phyloP scores from a whole-genome alignment of 441 rosid genomes.

The Adansonia gregorii region DNA sequence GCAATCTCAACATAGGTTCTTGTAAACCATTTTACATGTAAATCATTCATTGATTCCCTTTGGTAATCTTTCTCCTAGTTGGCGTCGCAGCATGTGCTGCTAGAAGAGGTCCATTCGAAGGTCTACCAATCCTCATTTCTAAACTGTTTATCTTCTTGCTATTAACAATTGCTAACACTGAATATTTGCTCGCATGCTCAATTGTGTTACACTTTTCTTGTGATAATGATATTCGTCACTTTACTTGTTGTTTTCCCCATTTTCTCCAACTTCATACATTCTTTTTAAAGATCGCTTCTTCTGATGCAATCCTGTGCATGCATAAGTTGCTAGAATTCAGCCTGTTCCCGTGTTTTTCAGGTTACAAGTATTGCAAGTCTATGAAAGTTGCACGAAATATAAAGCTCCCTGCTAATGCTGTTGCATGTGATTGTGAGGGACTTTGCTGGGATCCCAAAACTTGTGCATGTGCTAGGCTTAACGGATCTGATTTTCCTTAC shows the following conservation, averaged over 20 bases:
- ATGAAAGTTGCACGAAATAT: slow-evolving; percentile 61
- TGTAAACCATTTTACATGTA: not conserved
- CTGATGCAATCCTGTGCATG: not conserved
- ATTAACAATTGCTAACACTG: not conserved
- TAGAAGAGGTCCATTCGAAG: not conserved
- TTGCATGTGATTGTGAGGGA: slow-evolving; percentile 72
- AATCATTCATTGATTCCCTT: not conserved
- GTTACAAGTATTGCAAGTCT: slow-evolving; percentile 57
- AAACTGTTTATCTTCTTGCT: not conserved
- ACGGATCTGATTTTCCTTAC: slow-evolving; percentile 86
- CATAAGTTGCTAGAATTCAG: slow-evolving; percentile 12
- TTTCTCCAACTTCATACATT: slow-evolving; percentile 13
- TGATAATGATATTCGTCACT: not conserved
- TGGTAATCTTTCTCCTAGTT: slow-evolving; percentile 5
- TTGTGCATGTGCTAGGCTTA: slow-evolving; percentile 82
- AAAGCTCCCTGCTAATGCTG: slow-evolving; percentile 54
- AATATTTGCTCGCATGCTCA: slow-evolving; percentile 8
- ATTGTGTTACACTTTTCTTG: not conserved
- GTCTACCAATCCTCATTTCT: slow-evolving; percentile 1
- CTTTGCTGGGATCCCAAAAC: slow-evolving; percentile 58
- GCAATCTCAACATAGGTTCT: not conserved
- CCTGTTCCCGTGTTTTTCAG: slow-evolving; percentile 45
- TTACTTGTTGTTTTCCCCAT: not conserved
- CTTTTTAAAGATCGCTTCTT: not conserved
- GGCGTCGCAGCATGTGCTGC: too few relatives aligned